Base-by-base conservation (phyloP, 225 moss, liverwort and hornwort genomes). In the Physcomitrellopsis africana region DNA sequence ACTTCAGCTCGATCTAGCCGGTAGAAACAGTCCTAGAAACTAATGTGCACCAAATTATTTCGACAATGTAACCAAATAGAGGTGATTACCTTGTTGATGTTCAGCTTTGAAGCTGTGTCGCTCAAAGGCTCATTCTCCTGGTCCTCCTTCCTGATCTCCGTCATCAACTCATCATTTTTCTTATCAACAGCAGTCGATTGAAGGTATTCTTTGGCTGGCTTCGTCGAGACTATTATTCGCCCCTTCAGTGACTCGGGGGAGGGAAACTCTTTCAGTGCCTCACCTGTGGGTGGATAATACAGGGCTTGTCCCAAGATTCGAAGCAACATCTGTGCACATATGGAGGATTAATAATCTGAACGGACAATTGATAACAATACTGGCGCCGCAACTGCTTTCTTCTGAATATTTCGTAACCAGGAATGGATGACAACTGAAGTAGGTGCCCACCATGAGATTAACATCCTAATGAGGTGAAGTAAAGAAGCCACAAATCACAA, bases 191-290 rank as follows among this genome's bases (percentile, higher is more conserved):
- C 54, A 17, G 37, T 69, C 16, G 12, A 77, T 51, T 91, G 86
- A 26, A 42, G 16, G 0, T 7, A 14, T 26, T 84, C 84, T 54
- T 83, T 80, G 0, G 97, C 94, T 11, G 97, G 97, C 60, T 97
- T 97, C 2, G 97, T 97, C 10, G 94, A 97, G 46, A 97, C 89
- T 8, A 97, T 77, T 24, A 97, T 92, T 10, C 77, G 70, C 20
- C 86, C 56, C 76, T 84, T 91, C 66, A 94, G 63, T 9, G 74
- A 60, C 46, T 89, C 94, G 12, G 93, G 97, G 12, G 90, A 87
- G 1, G 86, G 87, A 8, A 97, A 93, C 74, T 83, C 82, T 23
- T 52, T 83, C 42, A 89, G 12, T 23, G 48, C 78, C 51, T 80
- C 81, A 8, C 51, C 0, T 52, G 79, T 66, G 1, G 64, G 60